Percentiles rank a stretch among this genome's conserved stretches.
phyloP scores from a whole-genome alignment of 73 alveolate genomes.

The Paramecium bursaria region DNA sequence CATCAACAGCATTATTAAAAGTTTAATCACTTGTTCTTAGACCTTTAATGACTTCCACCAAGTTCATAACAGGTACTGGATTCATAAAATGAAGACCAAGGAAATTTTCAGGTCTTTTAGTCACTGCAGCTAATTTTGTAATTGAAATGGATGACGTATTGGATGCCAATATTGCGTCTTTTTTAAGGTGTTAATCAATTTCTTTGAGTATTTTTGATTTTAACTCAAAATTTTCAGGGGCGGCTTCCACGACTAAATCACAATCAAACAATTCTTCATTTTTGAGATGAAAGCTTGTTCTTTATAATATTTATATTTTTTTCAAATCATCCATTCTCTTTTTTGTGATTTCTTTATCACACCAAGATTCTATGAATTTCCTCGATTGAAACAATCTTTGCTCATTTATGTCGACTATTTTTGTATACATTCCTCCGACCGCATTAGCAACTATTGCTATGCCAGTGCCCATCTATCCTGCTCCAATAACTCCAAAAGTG shows the following conservation, averaged over 20 bases:
- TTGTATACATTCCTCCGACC: constrained; percentile 77
- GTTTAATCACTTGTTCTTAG: constrained; percentile 88
- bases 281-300: constrained; percentile 63
- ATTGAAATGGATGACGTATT: constrained; percentile 96
- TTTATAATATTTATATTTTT: constrained; percentile 67
- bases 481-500: constrained; percentile 86
- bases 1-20: constrained; percentile 77
- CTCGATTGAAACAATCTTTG: constrained; percentile 68
- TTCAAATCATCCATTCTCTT: constrained; percentile 73
- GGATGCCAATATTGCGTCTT: constrained; percentile 88
- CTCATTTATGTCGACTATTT: constrained; percentile 78
- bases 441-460: constrained; percentile 89
- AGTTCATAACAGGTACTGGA: constrained; percentile 98
- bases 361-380: constrained; percentile 78
- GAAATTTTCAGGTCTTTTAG: constrained; percentile 83
- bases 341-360: constrained; percentile 84
- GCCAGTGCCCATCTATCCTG: constrained; percentile 97
- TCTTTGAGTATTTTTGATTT: constrained; percentile 74
- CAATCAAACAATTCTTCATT: constrained; percentile 73
- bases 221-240: constrained; percentile 82
- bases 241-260: constrained; percentile 92
- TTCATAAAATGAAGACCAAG: constrained; percentile 98
- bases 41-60: constrained; percentile 93
- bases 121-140: constrained; percentile 91
- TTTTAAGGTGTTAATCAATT: constrained; percentile 67